A percentile compares a stretch with the other conserved stretches of the same genome.
These are phyloP conservation scores for Fraxinus angustifolia DNA, from an alignment of 305 asterid species.

Conservation along the genomic window DNA sequence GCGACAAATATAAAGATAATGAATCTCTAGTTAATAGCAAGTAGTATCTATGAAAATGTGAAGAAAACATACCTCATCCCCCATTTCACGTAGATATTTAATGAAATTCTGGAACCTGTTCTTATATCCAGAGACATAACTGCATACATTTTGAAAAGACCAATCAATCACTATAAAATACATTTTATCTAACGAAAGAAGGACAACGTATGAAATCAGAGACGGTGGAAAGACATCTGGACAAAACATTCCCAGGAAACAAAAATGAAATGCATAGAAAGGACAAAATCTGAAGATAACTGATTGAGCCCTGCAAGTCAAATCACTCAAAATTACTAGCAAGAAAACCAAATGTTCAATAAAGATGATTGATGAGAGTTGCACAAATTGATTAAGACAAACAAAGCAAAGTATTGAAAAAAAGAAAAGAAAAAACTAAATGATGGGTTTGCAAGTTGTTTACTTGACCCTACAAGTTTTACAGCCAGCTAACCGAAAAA, in stretches of 20 bases:
- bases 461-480: background rate
- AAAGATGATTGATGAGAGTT: background rate
- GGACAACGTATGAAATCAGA: slow-evolving; percentile 3
- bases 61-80: slow-evolving; percentile 75
- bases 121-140: slow-evolving; percentile 93
- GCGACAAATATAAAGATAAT: background rate
- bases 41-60: background rate
- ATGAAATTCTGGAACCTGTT: slow-evolving; percentile 98
- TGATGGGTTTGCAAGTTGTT: background rate
- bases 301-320: background rate
- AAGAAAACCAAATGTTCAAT: background rate
- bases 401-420: background rate
- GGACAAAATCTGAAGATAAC: background rate
- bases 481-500: background rate
- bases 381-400: background rate
- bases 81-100: slow-evolving; percentile 93
- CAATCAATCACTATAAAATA: slow-evolving; percentile 21
- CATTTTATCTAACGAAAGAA: slow-evolving; percentile 5
- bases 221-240: background rate
- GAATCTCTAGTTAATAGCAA: slow-evolving; percentile 7
- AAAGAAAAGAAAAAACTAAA: background rate
- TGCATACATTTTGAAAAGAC: slow-evolving; percentile 39
- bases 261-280: slow-evolving; percentile 7
- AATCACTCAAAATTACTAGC: background rate
- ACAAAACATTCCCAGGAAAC: background rate